phyloP scores from a whole-genome alignment of 2,329 filamentous ascomycete species.

The Arthroderma sp. region DNA sequence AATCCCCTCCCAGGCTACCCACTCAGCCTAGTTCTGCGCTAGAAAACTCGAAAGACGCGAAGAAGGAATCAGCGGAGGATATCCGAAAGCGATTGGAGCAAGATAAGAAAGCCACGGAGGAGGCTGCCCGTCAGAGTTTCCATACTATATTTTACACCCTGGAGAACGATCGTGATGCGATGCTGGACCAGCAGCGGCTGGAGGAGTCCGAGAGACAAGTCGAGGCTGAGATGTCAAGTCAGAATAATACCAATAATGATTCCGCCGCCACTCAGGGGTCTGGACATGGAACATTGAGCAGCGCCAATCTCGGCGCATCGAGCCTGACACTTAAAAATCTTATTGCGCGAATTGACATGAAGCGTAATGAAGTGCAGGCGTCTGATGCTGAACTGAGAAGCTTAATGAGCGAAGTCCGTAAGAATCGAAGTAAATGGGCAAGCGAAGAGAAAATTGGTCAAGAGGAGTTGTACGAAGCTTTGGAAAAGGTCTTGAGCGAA shows the following conservation, averaged over 20 bases:
- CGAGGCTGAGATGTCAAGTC: conserved; percentile 79
- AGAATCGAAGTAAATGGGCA: conserved; percentile 97
- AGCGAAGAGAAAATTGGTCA: conserved; percentile 96
- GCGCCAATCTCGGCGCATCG: conserved; percentile 86
- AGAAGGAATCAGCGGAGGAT: conserved; percentile 63
- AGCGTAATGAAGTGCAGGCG: conserved; percentile 77
- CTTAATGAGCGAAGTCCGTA: conserved; percentile 92
- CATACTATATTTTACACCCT: conserved; percentile 90
- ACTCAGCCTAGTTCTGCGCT: conserved; percentile 51
- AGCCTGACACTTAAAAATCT: conserved; percentile 94
- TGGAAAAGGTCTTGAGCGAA: conserved; percentile 93
- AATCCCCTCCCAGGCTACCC: conserved; percentile 56
- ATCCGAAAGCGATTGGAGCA: conserved; percentile 88
- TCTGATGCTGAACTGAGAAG: conserved; percentile 86
- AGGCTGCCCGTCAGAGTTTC: conserved; percentile 79
- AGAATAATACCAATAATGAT: conserved; percentile 40
- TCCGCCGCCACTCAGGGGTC: conserved; percentile 43
- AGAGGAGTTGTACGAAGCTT: conserved; percentile 91
- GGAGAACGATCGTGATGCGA: conserved; percentile 87
- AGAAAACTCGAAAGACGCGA: conserved; percentile 45
- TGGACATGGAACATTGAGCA: conserved; percentile 81
- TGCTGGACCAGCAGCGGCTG: conserved; percentile 93
- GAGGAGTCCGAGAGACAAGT: conserved; percentile 95
- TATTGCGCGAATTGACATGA: conserved; percentile 87
- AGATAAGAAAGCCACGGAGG: conserved; percentile 79